These are phyloP conservation scores for Globisporangium takayamanum DNA, from an alignment of 352 stramenopile species.

Conservation along the genomic window DNA sequence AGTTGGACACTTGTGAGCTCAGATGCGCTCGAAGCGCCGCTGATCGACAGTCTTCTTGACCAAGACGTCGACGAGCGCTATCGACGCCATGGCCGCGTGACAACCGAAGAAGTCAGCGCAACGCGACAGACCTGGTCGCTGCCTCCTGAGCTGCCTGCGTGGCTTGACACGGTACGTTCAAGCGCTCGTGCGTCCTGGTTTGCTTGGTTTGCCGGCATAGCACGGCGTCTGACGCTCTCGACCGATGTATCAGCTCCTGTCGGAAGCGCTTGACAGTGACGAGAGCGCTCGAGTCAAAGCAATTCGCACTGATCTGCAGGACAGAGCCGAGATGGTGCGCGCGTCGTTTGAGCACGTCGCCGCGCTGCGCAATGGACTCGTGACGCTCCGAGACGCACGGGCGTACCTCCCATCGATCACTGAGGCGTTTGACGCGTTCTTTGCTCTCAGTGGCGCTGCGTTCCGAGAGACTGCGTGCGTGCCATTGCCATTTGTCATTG, in stretches of 20 bases:
- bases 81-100: slow-evolving; percentile 1
- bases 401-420: slow-evolving; percentile 1
- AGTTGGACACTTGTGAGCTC: slow-evolving; percentile 2
- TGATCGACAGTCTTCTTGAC: not conserved
- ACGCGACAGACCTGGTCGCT: slow-evolving; percentile 5
- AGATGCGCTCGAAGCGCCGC: not conserved
- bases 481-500: slow-evolving; percentile 12
- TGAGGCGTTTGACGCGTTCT: slow-evolving; percentile 10
- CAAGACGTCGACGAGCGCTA: not conserved
- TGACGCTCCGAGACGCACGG: not conserved
- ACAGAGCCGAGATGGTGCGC: slow-evolving; percentile 6
- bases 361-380: slow-evolving; percentile 3
- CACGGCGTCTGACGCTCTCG: not conserved
- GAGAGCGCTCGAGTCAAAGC: slow-evolving; percentile 1
- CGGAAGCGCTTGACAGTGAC: slow-evolving; percentile 7
- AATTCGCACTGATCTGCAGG: not conserved
- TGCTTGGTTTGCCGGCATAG: not conserved
- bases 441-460: slow-evolving; percentile 4
- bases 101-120: not conserved
- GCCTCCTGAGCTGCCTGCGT: slow-evolving; percentile 4
- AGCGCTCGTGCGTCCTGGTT: not conserved
- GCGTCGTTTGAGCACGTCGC: slow-evolving; percentile 12
- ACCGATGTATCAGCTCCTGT: slow-evolving; percentile 9
- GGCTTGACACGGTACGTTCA: slow-evolving; percentile 12
- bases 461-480: slow-evolving; percentile 1